These are phyloP conservation scores for Candida montana DNA, from an alignment of 805 yeast genomes.

Conservation along the genomic window DNA sequence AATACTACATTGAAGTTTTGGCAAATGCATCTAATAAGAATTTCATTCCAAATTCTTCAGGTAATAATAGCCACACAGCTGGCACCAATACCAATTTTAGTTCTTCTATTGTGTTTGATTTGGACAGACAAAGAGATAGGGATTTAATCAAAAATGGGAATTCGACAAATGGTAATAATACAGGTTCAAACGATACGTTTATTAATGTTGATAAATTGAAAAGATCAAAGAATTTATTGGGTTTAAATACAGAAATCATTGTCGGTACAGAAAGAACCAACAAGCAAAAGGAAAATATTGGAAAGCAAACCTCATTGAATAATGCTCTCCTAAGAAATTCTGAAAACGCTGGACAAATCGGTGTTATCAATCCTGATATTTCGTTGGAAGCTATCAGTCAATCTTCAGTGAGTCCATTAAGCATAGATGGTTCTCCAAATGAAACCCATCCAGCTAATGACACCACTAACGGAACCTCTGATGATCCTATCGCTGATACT, in stretches of 20 bases:
- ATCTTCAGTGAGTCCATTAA: conserved; percentile 23
- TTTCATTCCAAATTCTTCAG: conserved; percentile 22
- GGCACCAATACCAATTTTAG: conserved; percentile 14
- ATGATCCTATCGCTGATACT: background rate
- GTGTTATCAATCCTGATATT: conserved; percentile 1
- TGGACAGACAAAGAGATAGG: conserved; percentile 20
- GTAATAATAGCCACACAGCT: conserved; percentile 22
- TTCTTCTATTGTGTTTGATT: conserved; percentile 21
- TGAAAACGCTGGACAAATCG: background rate
- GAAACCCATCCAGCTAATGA: background rate
- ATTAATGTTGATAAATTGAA: conserved; percentile 78
- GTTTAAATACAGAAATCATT: conserved; percentile 73
- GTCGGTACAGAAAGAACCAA: conserved; percentile 66
- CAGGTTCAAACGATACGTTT: conserved; percentile 26
- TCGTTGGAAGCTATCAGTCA: conserved; percentile 17
- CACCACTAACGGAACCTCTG: background rate
- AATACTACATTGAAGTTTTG: conserved; percentile 77
- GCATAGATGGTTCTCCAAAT: conserved; percentile 11
- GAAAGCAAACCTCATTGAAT: conserved; percentile 11
- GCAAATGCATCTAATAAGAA: conserved; percentile 70
- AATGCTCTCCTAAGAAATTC: conserved; percentile 3
- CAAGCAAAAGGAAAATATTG: conserved; percentile 11
- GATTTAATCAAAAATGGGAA: conserved; percentile 11
- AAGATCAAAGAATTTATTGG: conserved; percentile 69
- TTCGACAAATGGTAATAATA: conserved; percentile 19